Evolutionary conservation across 2,329 filamentous ascomycete species (phyloP).

Genomic region (Botryotinia convoluta): DNA sequence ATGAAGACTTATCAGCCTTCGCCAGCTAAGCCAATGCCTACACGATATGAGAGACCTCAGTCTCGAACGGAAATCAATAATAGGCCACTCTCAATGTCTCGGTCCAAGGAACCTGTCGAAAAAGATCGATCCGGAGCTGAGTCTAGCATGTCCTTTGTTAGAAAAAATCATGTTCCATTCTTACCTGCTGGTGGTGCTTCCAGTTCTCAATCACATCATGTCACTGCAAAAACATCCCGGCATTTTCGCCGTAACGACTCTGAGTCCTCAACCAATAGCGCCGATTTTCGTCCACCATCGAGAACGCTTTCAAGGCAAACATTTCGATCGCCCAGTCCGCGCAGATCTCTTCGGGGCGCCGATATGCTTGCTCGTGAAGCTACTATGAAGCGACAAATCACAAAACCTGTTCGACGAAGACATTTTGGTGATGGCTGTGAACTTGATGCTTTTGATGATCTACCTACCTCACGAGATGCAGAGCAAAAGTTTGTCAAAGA

Average conservation of each 20-base stretch:
- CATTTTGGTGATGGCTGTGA: conserved; percentile 92
- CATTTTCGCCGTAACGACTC: conserved; percentile 80
- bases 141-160: conserved; percentile 52
- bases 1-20: conserved; percentile 51
- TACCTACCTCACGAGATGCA: conserved; percentile 79
- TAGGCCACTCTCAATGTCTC: conserved; percentile 52
- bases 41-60: conserved; percentile 56
- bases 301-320: conserved; percentile 57
- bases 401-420: conserved; percentile 64
- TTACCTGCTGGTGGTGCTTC: conserved; percentile 67
- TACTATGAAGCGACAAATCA: conserved; percentile 65
- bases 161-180: conserved; percentile 69
- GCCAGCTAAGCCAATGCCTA: conserved; percentile 48
- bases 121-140: conserved; percentile 45
- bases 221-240: conserved; percentile 67
- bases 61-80: conserved; percentile 52
- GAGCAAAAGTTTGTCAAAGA: conserved; percentile 83
- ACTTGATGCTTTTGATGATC: conserved; percentile 88
- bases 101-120: conserved; percentile 72
- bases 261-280: conserved; percentile 60
- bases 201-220: conserved; percentile 76
- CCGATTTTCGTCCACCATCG: conserved; percentile 57
- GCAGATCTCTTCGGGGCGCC: conserved; percentile 46
- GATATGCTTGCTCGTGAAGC: conserved; percentile 43
- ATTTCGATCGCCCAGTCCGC: conserved; percentile 57